phyloP scores from a whole-genome alignment of 2,329 filamentous ascomycete species.

The Acephala macrosclerotiorum region DNA sequence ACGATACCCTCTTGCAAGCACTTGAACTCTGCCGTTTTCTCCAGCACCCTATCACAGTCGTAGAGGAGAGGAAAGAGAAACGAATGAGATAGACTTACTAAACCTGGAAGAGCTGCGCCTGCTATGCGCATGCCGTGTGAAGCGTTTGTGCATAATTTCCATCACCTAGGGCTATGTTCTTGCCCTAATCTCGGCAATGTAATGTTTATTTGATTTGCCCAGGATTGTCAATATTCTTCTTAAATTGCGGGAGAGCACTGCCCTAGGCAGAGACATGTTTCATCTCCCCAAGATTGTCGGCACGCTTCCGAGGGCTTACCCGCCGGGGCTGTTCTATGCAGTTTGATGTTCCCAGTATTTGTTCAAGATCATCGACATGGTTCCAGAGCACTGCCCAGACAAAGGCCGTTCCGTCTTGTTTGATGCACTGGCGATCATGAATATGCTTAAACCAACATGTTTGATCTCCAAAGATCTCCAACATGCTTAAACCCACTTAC shows the following conservation, averaged over 20 bases:
- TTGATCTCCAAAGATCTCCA: background rate
- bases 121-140: background rate
- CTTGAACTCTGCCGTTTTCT: conserved; percentile 5
- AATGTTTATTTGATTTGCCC: background rate
- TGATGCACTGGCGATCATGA: background rate
- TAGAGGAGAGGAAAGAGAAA: background rate
- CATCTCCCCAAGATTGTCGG: too few relatives aligned
- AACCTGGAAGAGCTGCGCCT: background rate
- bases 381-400: too few relatives aligned
- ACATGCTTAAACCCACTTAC: background rate
- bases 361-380: too few relatives aligned
- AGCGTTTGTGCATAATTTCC: background rate
- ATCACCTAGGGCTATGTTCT: background rate
- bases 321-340: background rate
- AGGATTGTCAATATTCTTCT: background rate
- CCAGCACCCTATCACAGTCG: background rate
- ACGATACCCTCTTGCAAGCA: conserved; percentile 32
- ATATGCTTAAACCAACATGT: background rate
- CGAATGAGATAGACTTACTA: background rate
- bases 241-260: too few relatives aligned
- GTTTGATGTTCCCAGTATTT: background rate
- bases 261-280: too few relatives aligned
- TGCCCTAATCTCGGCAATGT: background rate
- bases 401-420: background rate
- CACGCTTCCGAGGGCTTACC: background rate